These are phyloP conservation scores for Metschnikowia chrysomelidarum DNA, from an alignment of 805 yeast species.

Conservation along the genomic window DNA sequence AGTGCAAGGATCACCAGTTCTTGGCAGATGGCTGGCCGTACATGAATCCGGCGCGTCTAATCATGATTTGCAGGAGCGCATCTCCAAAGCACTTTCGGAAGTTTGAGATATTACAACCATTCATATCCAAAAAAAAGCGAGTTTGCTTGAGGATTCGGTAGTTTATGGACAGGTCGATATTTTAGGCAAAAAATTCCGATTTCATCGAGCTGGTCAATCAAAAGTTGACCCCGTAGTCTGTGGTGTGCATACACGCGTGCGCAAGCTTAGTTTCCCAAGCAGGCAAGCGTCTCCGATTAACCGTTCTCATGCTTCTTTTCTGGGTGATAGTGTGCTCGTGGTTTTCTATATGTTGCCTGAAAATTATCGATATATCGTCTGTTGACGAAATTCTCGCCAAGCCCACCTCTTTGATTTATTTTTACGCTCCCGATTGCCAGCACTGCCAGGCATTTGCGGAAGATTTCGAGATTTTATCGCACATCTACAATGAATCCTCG, in stretches of 20 bases:
- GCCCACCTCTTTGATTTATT: slow-evolving; percentile 41
- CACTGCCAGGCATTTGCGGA: slow-evolving; percentile 35
- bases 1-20: too few species aligned
- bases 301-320: background rate
- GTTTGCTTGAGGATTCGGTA: too few species aligned
- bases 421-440: slow-evolving; percentile 41
- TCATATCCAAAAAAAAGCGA: too few species aligned
- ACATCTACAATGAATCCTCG: slow-evolving; percentile 35
- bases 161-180: too few species aligned
- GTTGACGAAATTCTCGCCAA: slow-evolving; percentile 10
- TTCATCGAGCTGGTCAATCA: too few species aligned
- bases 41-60: too few species aligned
- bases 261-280: background rate
- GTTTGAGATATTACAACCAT: too few species aligned
- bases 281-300: background rate
- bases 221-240: too few species aligned
- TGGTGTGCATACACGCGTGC: background rate
- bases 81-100: too few species aligned
- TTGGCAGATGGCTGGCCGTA: too few species aligned
- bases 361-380: slow-evolving; percentile 9
- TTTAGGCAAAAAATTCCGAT: too few species aligned
- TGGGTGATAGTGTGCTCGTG: background rate
- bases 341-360: slow-evolving; percentile 5
- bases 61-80: too few species aligned
- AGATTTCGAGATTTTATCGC: slow-evolving; percentile 37